These are phyloP conservation scores for Austroboletus novae-zelandiae DNA, from an alignment of 1,284 basidiomycete species.

Conservation along the genomic window DNA sequence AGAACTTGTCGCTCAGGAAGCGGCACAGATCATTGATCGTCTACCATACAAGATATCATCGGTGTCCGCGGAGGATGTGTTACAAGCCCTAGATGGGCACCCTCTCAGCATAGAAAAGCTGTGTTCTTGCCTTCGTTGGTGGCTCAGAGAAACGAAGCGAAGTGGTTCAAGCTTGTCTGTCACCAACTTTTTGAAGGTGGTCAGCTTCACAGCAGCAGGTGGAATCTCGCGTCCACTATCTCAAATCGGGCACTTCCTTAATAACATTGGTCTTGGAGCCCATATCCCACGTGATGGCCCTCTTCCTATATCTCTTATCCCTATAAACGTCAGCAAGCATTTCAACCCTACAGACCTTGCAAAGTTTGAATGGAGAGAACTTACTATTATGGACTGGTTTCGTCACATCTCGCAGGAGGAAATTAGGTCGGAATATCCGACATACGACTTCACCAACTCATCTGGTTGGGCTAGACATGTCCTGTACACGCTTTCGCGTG, in stretches of 20 bases:
- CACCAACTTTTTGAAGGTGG: conserved; percentile 54
- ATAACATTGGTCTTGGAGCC: conserved; percentile 51
- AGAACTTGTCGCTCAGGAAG: conserved; percentile 54
- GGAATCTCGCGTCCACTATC: conserved; percentile 43
- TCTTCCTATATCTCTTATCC: conserved; percentile 73
- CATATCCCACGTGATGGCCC: conserved; percentile 57
- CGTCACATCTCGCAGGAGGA: conserved; percentile 55
- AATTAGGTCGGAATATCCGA: conserved; percentile 38
- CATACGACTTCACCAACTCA: conserved; percentile 65
- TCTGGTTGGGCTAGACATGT: conserved; percentile 80
- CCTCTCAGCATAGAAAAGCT: conserved; percentile 75
- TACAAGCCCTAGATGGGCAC: conserved; percentile 68
- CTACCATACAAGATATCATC: conserved; percentile 70
- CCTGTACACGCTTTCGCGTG: conserved; percentile 62
- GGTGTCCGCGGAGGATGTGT: conserved; percentile 79
- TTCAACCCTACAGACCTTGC: conserved; percentile 56
- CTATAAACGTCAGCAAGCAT: conserved; percentile 59
- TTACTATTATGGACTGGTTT: conserved; percentile 76
- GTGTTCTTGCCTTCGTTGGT: conserved; percentile 84
- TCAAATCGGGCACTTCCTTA: conserved; percentile 68
- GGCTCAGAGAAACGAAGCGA: conserved; percentile 46
- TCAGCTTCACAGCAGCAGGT: conserved; percentile 47
- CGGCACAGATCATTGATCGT: conserved; percentile 57
- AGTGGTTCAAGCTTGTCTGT: conserved; percentile 45
- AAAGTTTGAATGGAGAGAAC: conserved; percentile 77